Conservation (phyloP, 345 rosid species). For the Populus davidiana region DNA sequence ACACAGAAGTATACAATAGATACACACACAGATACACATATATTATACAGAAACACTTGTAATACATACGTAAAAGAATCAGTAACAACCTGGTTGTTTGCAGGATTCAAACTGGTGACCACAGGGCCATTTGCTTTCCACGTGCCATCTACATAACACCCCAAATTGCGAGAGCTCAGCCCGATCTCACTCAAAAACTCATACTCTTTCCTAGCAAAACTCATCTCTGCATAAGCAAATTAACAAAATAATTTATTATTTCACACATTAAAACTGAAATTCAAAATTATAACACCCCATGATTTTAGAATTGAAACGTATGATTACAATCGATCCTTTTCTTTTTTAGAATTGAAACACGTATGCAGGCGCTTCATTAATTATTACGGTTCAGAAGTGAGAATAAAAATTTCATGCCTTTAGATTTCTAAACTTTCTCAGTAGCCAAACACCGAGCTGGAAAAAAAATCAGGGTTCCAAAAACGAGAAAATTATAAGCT, state of each 20-base stretch:
- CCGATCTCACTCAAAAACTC: constrained; percentile 86
- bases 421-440: not conserved
- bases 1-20: not conserved
- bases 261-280: not conserved
- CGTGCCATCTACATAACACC: constrained; percentile 64
- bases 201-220: constrained; percentile 52
- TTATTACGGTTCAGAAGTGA: not conserved
- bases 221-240: constrained; percentile 48
- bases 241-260: not conserved
- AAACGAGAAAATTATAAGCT: not conserved
- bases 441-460: not conserved
- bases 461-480: not conserved
- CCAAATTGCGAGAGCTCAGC: constrained; percentile 53
- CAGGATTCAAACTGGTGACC: constrained; percentile 67
- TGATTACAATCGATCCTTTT: not conserved
- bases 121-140: constrained; percentile 80
- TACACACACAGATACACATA: not conserved
- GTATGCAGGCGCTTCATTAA: not conserved
- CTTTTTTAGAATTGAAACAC: not conserved
- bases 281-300: not conserved
- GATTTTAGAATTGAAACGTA: not conserved
- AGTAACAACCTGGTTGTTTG: constrained; percentile 66
- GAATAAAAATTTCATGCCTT: not conserved
- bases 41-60: not conserved
- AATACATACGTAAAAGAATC: not conserved